Percentiles rank a stretch among this genome's conserved stretches.
Evolutionary conservation across 2,329 filamentous ascomycete genomes (phyloP).

Genomic region (Fusarium transvaalense): DNA sequence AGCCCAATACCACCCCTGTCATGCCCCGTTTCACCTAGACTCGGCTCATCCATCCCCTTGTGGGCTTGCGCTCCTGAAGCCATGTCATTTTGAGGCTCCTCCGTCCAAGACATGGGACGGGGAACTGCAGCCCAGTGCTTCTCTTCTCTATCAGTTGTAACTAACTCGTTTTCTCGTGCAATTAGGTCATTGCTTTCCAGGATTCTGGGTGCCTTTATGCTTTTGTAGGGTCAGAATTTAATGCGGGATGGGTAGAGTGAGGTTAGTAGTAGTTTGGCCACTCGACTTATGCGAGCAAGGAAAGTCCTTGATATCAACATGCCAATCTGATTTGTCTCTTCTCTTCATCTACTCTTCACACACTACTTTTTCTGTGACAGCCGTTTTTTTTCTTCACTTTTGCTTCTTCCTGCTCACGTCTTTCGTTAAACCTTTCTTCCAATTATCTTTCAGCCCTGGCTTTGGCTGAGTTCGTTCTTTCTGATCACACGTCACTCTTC

Average conservation of each 20-base stretch:
- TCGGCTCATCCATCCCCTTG: conserved; percentile 35
- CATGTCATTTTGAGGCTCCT: conserved; percentile 39
- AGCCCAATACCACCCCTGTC: conserved; percentile 20
- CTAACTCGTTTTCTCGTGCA: conserved; percentile 6
- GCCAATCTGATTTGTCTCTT: conserved; percentile 32
- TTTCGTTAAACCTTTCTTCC: conserved; percentile 24
- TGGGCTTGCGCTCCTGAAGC: conserved; percentile 26
- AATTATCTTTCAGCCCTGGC: conserved; percentile 35
- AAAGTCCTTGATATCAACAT: conserved; percentile 37
- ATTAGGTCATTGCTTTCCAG: conserved; percentile 24
- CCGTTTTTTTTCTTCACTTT: conserved; percentile 22
- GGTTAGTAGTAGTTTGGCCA: not conserved
- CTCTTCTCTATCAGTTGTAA: not conserved
- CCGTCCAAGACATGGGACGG: conserved; percentile 39
- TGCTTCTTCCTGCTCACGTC: conserved; percentile 33
- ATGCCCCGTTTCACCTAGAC: conserved; percentile 35
- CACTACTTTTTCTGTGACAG: conserved; percentile 5
- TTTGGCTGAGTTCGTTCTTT: conserved; percentile 43
- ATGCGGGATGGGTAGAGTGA: too few relatives aligned
- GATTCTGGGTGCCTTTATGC: not conserved
- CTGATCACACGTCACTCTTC: conserved; percentile 9
- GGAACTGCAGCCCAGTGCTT: conserved; percentile 25
- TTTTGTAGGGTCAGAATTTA: not conserved
- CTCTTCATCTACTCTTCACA: not conserved
- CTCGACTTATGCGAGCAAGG: conserved; percentile 38